Evolutionary conservation across 2,329 filamentous ascomycete species (phyloP), one percentile per base, ranked within the genome.

Genomic region (Fusarium sp.): DNA sequence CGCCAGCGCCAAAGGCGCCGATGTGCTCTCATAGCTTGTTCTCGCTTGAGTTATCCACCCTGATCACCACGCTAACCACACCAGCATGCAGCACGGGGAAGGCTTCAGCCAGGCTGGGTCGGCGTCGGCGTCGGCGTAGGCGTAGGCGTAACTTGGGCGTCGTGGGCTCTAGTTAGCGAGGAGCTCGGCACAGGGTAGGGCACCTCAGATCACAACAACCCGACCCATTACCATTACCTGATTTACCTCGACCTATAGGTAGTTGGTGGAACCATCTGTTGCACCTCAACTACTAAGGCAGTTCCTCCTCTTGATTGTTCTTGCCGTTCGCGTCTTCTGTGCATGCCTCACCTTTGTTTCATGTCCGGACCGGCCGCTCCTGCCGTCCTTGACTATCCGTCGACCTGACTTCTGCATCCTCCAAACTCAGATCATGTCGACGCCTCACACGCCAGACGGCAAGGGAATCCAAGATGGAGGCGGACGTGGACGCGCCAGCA

Each of bases 51-150:
- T 61, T 73, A 68, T 71, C 68, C 71, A 71, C 66, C 48, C 46
- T 53, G 58, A 60, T 41, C 59, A 70, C 62, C 53, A 61, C 68
- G 63, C 70, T 47, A 65, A 72, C 46, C 68, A 65, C 63, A 65
- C 68, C 48, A 71, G 50, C 39, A 60, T 65, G 43, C 64, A 65
- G 52, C 62, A 62, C 41, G 36, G 18, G 51, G 40, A 60, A 62
- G 54, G 54, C 69, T 61, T 71, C 66, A 67, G 40, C 63, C 65
- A 56, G 36, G 47, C 48, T 34, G 39, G 16, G 9, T n/a, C 15
- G 39, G 39, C 15, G 18, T 23, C 18, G 18, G 18, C 18, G 18
- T 23, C 18, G 18, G 18, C 18, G 18, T 23, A 23, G 18, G 18
- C 18, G 18, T 23, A 23, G 18, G 18, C 18, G 18, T 23, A 23